Evolutionary conservation across 306 rosid species (phyloP).

Genomic region (Begonia masoniana): DNA sequence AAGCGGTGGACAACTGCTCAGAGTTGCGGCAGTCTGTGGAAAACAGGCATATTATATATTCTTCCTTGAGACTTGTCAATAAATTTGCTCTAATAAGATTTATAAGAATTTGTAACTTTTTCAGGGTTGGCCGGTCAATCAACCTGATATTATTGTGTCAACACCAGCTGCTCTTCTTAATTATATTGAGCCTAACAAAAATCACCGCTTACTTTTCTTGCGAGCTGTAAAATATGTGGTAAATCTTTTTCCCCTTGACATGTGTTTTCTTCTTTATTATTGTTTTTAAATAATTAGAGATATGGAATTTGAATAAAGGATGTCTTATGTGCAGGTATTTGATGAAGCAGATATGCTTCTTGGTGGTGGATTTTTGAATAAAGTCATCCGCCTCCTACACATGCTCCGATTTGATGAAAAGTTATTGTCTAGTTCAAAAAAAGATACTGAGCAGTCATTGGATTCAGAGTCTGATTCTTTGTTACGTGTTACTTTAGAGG

Average conservation of each 20-base stretch:
- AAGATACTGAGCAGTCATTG: constrained; percentile 24
- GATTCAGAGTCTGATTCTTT: constrained; percentile 29
- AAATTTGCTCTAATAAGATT: background rate
- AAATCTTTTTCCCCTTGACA: constrained; percentile 12
- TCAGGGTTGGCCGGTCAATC: constrained; percentile 81
- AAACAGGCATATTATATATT: constrained; percentile 48
- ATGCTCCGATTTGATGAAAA: constrained; percentile 83
- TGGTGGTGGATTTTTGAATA: constrained; percentile 84
- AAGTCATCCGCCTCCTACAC: constrained; percentile 77
- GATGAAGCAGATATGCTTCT: constrained; percentile 99
- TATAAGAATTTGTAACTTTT: constrained; percentile 9
- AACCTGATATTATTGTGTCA: constrained; percentile 76
- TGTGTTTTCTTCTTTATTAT: background rate
- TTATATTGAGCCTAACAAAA: constrained; percentile 49
- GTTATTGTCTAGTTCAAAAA: constrained; percentile 40
- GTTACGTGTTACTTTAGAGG: constrained; percentile 25
- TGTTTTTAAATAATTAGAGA: background rate
- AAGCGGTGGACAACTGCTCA: constrained; percentile 47
- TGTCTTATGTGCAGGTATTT: constrained; percentile 47
- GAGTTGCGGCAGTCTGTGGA: constrained; percentile 70
- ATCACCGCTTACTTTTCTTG: constrained; percentile 47
- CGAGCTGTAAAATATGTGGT: constrained; percentile 81
- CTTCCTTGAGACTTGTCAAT: constrained; percentile 2
- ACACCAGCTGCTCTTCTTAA: constrained; percentile 94
- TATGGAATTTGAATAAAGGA: background rate